Evolutionary conservation across 2,329 filamentous ascomycete species (phyloP).

Genomic region (Fusarium sarcochroum): DNA sequence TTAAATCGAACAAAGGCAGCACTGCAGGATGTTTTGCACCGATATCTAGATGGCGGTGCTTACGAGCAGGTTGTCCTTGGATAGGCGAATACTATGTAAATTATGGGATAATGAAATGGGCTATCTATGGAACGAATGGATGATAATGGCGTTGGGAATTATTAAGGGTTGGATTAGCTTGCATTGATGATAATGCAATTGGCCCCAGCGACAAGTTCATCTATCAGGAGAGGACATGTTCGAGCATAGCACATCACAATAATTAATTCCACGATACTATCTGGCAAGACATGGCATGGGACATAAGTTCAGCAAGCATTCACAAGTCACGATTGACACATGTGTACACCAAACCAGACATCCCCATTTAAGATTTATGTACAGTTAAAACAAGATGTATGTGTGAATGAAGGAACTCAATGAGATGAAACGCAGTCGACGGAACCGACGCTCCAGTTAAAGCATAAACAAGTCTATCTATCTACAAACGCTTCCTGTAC

Average conservation of each 20-base stretch:
- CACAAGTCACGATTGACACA: background rate
- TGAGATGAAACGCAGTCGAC: constrained; percentile 18
- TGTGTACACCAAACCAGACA: constrained; percentile 32
- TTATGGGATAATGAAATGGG: constrained; percentile 22
- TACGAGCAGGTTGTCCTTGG: constrained; percentile 66
- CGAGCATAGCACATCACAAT: no score
- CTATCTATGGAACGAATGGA: constrained; percentile 7
- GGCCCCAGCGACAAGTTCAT: background rate
- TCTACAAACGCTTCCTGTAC: constrained; percentile 31
- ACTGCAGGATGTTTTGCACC: constrained; percentile 63
- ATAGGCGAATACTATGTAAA: constrained; percentile 9
- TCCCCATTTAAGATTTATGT: constrained; percentile 39
- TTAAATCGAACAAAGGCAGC: constrained; percentile 64
- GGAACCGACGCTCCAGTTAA: constrained; percentile 15
- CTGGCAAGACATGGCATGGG: no score
- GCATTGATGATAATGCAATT: background rate
- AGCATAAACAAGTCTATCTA: constrained; percentile 42
- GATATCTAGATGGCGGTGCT: constrained; percentile 60
- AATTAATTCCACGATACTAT: background rate
- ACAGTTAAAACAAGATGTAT: constrained; percentile 36
- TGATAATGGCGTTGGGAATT: constrained; percentile 22
- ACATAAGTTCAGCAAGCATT: background rate
- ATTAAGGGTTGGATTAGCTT: constrained; percentile 6
- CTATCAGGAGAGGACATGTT: background rate
- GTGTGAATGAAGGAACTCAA: constrained; percentile 36